These are phyloP conservation scores for Salvia sclarea DNA, from an alignment of 305 asterid genomes.

Conservation along the genomic window DNA sequence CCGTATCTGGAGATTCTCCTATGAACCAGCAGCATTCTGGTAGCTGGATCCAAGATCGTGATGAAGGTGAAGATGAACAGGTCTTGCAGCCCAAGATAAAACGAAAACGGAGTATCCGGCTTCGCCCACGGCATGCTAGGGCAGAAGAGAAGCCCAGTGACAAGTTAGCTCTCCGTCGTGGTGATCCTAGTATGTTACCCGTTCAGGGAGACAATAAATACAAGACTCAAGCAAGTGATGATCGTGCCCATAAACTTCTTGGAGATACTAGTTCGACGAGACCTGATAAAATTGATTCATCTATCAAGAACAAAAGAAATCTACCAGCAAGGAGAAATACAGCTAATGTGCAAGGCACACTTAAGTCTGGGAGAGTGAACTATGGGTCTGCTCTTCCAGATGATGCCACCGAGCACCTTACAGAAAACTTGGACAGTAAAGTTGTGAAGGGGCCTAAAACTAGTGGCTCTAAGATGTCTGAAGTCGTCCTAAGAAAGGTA, in stretches of 20 bases:
- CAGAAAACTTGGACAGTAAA: constrained; percentile 59
- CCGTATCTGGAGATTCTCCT: constrained; percentile 84
- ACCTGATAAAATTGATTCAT: constrained; percentile 52
- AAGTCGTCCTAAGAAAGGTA: constrained; percentile 83
- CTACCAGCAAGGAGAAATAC: constrained; percentile 55
- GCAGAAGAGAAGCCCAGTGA: constrained; percentile 61
- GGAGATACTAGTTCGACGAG: constrained; percentile 57
- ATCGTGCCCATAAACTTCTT: constrained; percentile 47
- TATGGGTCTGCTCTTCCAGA: constrained; percentile 48
- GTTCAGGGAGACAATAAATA: constrained; percentile 61
- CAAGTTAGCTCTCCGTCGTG: constrained; percentile 60
- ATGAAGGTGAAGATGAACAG: constrained; percentile 98
- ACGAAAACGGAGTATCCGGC: constrained; percentile 89
- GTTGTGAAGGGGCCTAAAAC: constrained; percentile 54
- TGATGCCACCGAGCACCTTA: constrained; percentile 55
- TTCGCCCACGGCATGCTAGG: constrained; percentile 73
- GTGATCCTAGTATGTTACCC: constrained; percentile 61
- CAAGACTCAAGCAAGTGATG: constrained; percentile 60
- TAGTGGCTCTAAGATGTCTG: constrained; percentile 72
- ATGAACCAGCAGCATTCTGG: constrained; percentile 95
- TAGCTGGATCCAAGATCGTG: constrained; percentile 95
- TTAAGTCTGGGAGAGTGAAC: constrained; percentile 58
- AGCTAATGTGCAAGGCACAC: constrained; percentile 48
- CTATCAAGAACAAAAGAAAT: constrained; percentile 57
- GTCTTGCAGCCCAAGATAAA: constrained; percentile 93